Conservation (phyloP, 1,284 basidiomycete genomes). For the Cutaneotrichosporon sp. region DNA sequence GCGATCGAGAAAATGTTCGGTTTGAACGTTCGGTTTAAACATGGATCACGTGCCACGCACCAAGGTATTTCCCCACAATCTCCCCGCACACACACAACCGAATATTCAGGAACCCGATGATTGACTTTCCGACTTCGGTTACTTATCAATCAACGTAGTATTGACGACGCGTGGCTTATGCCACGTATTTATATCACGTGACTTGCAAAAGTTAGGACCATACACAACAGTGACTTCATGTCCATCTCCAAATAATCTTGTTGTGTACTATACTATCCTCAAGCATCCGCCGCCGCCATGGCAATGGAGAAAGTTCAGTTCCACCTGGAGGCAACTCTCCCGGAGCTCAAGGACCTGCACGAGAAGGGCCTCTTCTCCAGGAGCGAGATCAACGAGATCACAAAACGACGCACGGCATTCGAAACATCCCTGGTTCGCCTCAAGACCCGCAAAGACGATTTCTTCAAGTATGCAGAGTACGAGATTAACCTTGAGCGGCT, state of each 20-base stretch:
- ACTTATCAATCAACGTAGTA: too few species aligned
- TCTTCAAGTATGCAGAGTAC: constrained; percentile 83
- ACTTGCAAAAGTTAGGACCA: neutral
- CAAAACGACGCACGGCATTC: constrained; percentile 75
- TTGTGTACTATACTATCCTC: neutral
- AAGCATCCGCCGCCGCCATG: neutral
- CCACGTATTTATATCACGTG: neutral
- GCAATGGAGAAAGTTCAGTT: constrained; percentile 89
- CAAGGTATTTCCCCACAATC: too few species aligned
- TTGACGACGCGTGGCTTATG: too few species aligned
- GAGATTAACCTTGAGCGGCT: constrained; percentile 84
- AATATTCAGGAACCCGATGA: too few species aligned
- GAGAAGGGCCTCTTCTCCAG: constrained; percentile 70
- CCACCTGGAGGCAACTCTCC: constrained; percentile 93
- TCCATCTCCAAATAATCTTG: neutral
- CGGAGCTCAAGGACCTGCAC: constrained; percentile 89
- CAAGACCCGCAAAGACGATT: constrained; percentile 80
- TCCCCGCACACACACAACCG: too few species aligned
- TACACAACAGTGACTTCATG: constrained; percentile 1
- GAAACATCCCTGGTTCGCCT: constrained; percentile 79
- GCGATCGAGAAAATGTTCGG: too few species aligned
- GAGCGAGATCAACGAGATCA: constrained; percentile 73
- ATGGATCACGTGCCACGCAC: too few species aligned
- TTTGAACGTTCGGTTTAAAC: too few species aligned
- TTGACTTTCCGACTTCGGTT: too few species aligned